Percentiles rank a stretch among this genome's conserved stretches.
These are phyloP conservation scores for Priceomyces medius DNA, from an alignment of 805 yeast species.

Conservation along the genomic window DNA sequence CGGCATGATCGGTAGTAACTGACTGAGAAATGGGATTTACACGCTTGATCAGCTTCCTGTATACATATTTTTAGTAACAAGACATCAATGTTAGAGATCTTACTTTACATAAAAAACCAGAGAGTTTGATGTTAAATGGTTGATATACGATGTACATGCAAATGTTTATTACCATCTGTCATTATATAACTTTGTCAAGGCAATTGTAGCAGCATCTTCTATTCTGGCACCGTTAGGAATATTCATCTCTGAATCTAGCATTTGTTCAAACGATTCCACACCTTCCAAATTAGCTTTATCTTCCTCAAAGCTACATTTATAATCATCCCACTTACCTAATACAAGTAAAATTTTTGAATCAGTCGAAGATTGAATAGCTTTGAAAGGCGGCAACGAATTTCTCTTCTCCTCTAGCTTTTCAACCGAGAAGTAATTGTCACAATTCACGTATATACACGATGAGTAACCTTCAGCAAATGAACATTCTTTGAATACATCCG, in stretches of 20 bases:
- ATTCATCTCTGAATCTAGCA: conserved; percentile 64
- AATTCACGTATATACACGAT: conserved; percentile 59
- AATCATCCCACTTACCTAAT: conserved; percentile 62
- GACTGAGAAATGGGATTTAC: too few relatives aligned
- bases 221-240: conserved; percentile 58
- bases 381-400: conserved; percentile 9
- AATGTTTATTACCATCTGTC: neutral
- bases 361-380: conserved; percentile 8
- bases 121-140: too few relatives aligned
- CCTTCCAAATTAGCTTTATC: conserved; percentile 53
- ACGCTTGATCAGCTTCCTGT: too few relatives aligned
- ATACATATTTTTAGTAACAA: too few relatives aligned
- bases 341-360: conserved; percentile 49
- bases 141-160: neutral
- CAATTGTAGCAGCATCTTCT: conserved; percentile 70
- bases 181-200: conserved; percentile 38
- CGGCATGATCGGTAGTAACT: too few relatives aligned
- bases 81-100: too few relatives aligned
- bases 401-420: conserved; percentile 25
- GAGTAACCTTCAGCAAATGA: conserved; percentile 65
- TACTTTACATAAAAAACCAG: too few relatives aligned
- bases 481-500: conserved; percentile 68
- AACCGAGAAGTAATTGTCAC: conserved; percentile 58
- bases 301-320: conserved; percentile 49
- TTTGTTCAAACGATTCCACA: conserved; percentile 52